Evolutionary conservation across 345 rosid species (phyloP).

Genomic region (Eucalyptus regnans): DNA sequence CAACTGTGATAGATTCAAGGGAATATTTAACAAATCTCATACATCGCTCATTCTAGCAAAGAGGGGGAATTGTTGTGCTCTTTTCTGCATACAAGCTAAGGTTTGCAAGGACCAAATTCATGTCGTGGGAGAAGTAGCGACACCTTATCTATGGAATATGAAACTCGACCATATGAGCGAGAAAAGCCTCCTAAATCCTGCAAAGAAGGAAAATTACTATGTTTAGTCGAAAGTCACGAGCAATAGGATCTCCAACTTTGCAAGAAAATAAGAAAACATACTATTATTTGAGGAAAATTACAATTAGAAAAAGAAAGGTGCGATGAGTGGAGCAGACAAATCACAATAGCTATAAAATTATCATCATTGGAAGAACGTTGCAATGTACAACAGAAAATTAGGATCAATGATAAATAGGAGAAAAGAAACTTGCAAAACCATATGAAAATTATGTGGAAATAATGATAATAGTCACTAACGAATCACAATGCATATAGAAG

Average conservation of each 20-base stretch:
- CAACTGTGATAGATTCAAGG: too few species aligned
- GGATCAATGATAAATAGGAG: too few species aligned
- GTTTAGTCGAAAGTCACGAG: too few species aligned
- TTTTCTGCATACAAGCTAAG: background rate
- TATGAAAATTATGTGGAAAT: too few species aligned
- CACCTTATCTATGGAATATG: background rate
- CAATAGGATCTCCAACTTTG: background rate
- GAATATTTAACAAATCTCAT: too few species aligned
- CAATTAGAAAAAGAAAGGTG: too few species aligned
- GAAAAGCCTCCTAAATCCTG: background rate
- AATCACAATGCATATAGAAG: background rate
- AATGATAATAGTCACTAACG: background rate
- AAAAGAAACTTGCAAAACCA: too few species aligned
- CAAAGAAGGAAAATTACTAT: slow-evolving; percentile 1
- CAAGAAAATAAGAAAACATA: background rate
- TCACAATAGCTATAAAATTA: too few species aligned
- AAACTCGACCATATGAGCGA: background rate
- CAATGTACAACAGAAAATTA: too few species aligned
- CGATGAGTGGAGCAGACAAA: background rate
- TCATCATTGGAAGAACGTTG: too few species aligned
- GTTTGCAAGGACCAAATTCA: background rate
- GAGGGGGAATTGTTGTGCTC: background rate
- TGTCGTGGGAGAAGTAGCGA: fast-evolving
- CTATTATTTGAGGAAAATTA: background rate
- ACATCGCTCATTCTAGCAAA: background rate